Evolutionary conservation across 495 filamentous ascomycete species (phyloP).

Genomic region (Xylaria grammica): DNA sequence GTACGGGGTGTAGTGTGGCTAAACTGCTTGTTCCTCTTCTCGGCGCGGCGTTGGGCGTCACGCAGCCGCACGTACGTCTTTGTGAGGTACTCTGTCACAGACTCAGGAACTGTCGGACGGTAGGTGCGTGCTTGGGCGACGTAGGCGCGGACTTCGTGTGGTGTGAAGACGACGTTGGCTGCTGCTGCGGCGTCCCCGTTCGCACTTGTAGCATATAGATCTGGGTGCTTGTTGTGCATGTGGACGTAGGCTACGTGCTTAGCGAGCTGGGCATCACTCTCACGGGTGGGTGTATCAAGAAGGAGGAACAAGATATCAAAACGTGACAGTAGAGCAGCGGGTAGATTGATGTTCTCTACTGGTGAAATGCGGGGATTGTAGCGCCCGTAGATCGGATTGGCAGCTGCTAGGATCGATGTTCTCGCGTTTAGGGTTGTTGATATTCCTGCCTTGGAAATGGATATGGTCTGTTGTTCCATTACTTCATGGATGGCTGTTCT

Average conservation of each 20-base stretch:
- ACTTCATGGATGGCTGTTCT: constrained; percentile 99
- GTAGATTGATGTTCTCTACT: constrained; percentile 98
- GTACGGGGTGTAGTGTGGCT: constrained; percentile 92
- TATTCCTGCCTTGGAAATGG: constrained; percentile 97
- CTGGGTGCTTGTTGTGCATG: constrained; percentile 95
- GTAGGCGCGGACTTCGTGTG: constrained; percentile 92
- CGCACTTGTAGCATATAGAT: constrained; percentile 59
- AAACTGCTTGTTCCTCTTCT: constrained; percentile 86
- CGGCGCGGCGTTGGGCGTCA: constrained; percentile 84
- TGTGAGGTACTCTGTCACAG: constrained; percentile 92
- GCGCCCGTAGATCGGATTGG: constrained; percentile 95
- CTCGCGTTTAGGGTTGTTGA: constrained; percentile 94
- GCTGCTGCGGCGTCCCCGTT: constrained; percentile 27
- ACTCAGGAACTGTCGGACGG: constrained; percentile 81
- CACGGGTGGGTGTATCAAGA: constrained; percentile 86
- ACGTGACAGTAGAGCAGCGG: constrained; percentile 91
- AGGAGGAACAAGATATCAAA: constrained; percentile 98
- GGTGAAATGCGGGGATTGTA: constrained; percentile 97
- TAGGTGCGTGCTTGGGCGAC: constrained; percentile 89
- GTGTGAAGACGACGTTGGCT: constrained; percentile 71
- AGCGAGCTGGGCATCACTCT: constrained; percentile 90
- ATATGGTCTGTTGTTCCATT: constrained; percentile 99
- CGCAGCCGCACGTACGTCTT: constrained; percentile 94
- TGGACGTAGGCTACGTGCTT: constrained; percentile 96
- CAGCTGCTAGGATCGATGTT: constrained; percentile 95